Percentiles rank a stretch among this genome's conserved stretches.
phyloP scores from a whole-genome alignment of 768 basidiomycete genomes.

The Daedalea quercina region DNA sequence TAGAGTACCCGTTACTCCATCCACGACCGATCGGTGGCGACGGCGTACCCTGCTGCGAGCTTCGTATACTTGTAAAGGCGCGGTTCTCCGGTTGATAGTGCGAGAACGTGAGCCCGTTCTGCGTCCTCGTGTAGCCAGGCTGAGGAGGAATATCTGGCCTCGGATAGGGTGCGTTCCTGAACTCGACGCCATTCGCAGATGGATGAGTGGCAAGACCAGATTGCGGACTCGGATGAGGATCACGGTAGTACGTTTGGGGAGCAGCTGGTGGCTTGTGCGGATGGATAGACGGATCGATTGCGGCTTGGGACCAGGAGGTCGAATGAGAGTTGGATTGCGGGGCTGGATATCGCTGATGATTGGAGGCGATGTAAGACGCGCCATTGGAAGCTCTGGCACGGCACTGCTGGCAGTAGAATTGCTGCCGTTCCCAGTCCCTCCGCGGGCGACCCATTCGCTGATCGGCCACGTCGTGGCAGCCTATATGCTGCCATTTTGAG shows the following conservation, averaged over 20 bases:
- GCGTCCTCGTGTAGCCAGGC: conserved; percentile 10
- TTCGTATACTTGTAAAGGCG: conserved; percentile 13
- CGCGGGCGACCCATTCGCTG: conserved; percentile 50
- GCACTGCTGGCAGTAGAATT: conserved; percentile 71
- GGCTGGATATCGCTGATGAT: conserved; percentile 8
- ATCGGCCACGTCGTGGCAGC: conserved; percentile 76
- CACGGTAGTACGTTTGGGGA: conserved; percentile 4
- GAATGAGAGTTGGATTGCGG: background rate
- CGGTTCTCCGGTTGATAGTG: conserved; percentile 23
- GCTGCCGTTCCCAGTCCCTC: conserved; percentile 82
- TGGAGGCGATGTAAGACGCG: conserved; percentile 6
- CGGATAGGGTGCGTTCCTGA: background rate
- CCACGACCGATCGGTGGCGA: background rate
- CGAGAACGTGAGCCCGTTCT: conserved; percentile 16
- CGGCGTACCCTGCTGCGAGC: background rate
- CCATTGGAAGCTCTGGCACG: conserved; percentile 15
- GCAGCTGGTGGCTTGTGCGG: background rate
- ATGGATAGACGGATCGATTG: conserved; percentile 1
- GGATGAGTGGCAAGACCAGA: too few relatives aligned
- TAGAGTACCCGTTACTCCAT: conserved; percentile 11
- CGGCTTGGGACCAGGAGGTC: conserved; percentile 4
- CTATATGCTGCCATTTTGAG: conserved; percentile 84
- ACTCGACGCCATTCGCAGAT: background rate
- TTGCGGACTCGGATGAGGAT: conserved; percentile 6
- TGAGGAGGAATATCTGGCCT: background rate